phyloP scores from a whole-genome alignment of 1,284 basidiomycete genomes.

The Ceratobasidium sp. region DNA sequence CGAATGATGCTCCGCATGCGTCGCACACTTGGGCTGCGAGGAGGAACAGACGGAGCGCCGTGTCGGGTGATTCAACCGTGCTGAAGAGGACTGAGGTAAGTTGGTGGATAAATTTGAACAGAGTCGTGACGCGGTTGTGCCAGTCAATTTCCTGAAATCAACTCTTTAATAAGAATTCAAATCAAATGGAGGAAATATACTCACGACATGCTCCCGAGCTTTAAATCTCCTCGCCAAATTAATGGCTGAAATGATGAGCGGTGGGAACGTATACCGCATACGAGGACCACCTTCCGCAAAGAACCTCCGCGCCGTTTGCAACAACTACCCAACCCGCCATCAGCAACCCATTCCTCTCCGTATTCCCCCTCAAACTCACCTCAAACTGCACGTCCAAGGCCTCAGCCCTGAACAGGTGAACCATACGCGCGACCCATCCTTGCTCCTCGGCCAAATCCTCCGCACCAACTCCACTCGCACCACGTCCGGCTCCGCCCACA shows the following conservation, averaged over 20 bases:
- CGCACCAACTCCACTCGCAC: conserved; percentile 59
- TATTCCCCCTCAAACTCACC: conserved; percentile 56
- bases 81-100: conserved; percentile 89
- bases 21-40: conserved; percentile 91
- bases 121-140: conserved; percentile 78
- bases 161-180: conserved; percentile 51
- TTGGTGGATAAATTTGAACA: conserved; percentile 92
- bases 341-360: conserved; percentile 7
- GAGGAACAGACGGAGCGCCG: conserved; percentile 91
- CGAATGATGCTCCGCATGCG: conserved; percentile 77
- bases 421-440: conserved; percentile 95
- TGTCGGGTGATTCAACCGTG: conserved; percentile 88
- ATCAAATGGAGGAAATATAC: conserved; percentile 45
- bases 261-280: conserved; percentile 93
- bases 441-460: conserved; percentile 94
- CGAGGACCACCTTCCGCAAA: conserved; percentile 91
- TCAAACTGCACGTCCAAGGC: conserved; percentile 86
- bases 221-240: conserved; percentile 91
- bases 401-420: conserved; percentile 89
- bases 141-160: conserved; percentile 75
- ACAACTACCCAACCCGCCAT: conserved; percentile 59
- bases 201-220: conserved; percentile 58
- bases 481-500: conserved; percentile 46
- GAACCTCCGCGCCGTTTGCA: conserved; percentile 87
- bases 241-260: conserved; percentile 88